Evolutionary conservation across 805 yeast species (phyloP), one percentile per base, ranked within the genome.

Genomic region (Candida chauliodis): DNA sequence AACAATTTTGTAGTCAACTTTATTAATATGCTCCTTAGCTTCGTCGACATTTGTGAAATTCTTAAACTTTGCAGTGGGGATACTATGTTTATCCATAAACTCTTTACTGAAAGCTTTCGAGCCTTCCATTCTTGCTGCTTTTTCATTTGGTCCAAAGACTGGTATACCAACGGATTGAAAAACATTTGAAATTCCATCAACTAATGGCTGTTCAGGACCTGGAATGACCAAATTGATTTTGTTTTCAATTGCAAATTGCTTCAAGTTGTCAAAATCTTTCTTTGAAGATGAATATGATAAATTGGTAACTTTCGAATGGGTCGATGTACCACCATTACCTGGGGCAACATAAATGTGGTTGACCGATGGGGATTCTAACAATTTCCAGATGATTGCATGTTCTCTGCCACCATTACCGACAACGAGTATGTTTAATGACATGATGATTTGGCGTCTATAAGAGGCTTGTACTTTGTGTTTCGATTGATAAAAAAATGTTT

Each of bases 391-490:
- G 44, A 93, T 74, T 38, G 98, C 98, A 61, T 93, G 97, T 66
- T 93, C 99, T 72, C 99, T 89, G 50, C 99, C 99, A 59, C 99
- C 99, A 66, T 85, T 88, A 55, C 99, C 99, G 50, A 93, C 76
- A 48, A 93, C 81, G 45, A 93, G 79, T 49, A 93, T 64, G 59
- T 84, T 87, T 42, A 62, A 55, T 13, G 46, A 37, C 48, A 45
- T 45, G 28, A 34, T 42, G 24, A 21, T 25, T 30, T 17, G 34
- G n/a, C n/a, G n/a, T n/a, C n/a, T n/a, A n/a, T n/a, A n/a, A n/a
- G n/a, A n/a, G n/a, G n/a, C n/a, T n/a, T 17, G 9, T 16, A 8
- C 9, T 5, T 30, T 30, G 22, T 26, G 24, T 9, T 30, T 28
- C 8, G 31, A 11, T 11, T 28, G 18, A 20, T 28, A n/a, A n/a